Evolutionary conservation across 192 early-diverging fungal species (phyloP).

Genomic region (Umbelopsis isabellina): DNA sequence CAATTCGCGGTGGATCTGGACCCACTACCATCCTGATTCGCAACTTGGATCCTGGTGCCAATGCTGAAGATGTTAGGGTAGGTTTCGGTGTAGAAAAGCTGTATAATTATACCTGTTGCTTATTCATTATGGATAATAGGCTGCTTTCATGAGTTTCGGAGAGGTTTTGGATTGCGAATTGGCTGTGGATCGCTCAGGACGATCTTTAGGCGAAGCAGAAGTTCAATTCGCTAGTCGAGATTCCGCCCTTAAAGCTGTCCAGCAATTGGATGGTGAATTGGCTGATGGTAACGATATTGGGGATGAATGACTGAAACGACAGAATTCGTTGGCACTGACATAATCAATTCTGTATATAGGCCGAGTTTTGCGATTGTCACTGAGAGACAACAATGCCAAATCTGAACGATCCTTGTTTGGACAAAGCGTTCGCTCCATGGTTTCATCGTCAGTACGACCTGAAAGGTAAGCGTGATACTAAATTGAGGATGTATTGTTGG

Average conservation of each 20-base stretch:
- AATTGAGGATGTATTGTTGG: too few species aligned
- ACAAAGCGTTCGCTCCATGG: slow-evolving; percentile 22
- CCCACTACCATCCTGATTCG: slow-evolving; percentile 51
- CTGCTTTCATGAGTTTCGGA: slow-evolving; percentile 43
- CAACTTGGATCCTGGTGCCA: slow-evolving; percentile 51
- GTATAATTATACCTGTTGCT: neutral
- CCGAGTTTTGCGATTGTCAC: slow-evolving; percentile 36
- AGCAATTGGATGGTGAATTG: slow-evolving; percentile 47
- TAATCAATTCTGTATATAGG: slow-evolving; percentile 25
- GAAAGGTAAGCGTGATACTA: neutral
- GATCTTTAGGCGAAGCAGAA: slow-evolving; percentile 49
- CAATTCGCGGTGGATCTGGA: slow-evolving; percentile 52
- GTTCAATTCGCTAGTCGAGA: slow-evolving; percentile 50
- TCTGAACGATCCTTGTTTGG: slow-evolving; percentile 10
- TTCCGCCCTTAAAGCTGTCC: slow-evolving; percentile 47
- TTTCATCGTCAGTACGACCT: neutral
- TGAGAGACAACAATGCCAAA: slow-evolving; percentile 27
- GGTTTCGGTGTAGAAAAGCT: neutral
- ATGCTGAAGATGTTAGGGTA: slow-evolving; percentile 57
- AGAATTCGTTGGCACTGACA: neutral
- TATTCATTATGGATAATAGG: slow-evolving; percentile 29
- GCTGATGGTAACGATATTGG: slow-evolving; percentile 45
- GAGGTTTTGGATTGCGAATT: slow-evolving; percentile 43
- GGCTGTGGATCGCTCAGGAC: slow-evolving; percentile 37
- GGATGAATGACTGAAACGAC: neutral